phyloP scores from a whole-genome alignment of 805 yeast species.

The Gaillardinia entomophila region DNA sequence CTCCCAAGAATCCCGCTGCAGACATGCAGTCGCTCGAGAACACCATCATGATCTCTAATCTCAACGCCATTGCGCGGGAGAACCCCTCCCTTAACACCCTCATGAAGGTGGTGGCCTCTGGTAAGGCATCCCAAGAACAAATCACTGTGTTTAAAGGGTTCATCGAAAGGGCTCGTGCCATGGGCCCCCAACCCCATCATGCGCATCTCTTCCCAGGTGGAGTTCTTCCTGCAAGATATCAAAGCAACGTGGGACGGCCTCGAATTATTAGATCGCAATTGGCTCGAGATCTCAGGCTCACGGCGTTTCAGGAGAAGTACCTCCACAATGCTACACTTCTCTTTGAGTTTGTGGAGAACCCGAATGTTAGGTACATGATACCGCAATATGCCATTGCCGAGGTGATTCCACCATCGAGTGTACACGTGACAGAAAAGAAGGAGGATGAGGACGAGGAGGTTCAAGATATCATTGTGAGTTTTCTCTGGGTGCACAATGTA shows the following conservation, averaged over 20 bases:
- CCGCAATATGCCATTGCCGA: slow-evolving; percentile 80
- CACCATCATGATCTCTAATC: slow-evolving; percentile 76
- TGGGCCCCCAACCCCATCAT: slow-evolving; percentile 54
- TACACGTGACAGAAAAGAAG: slow-evolving; percentile 2
- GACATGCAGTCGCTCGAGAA: slow-evolving; percentile 56
- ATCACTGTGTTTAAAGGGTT: slow-evolving; percentile 75
- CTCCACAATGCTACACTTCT: slow-evolving; percentile 65
- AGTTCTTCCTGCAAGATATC: neutral
- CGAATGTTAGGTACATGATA: slow-evolving; percentile 64
- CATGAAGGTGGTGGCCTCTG: slow-evolving; percentile 85
- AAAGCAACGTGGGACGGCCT: neutral
- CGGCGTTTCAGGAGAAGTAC: slow-evolving; percentile 74
- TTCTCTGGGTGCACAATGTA: slow-evolving; percentile 46
- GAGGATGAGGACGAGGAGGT: slow-evolving; percentile 14
- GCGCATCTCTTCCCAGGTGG: slow-evolving; percentile 19
- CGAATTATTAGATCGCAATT: slow-evolving; percentile 5
- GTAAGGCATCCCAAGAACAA: slow-evolving; percentile 66
- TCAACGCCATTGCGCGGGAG: slow-evolving; percentile 74
- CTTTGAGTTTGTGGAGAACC: slow-evolving; percentile 79
- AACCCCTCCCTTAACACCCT: slow-evolving; percentile 63
- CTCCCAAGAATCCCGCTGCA: slow-evolving; percentile 22
- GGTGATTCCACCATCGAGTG: slow-evolving; percentile 17
- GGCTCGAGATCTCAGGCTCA: slow-evolving; percentile 51
- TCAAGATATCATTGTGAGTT: slow-evolving; percentile 42
- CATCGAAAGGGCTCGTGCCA: slow-evolving; percentile 69